These are phyloP conservation scores for Filobasidium wieringae DNA, from an alignment of 768 basidiomycete species.

Conservation along the genomic window DNA sequence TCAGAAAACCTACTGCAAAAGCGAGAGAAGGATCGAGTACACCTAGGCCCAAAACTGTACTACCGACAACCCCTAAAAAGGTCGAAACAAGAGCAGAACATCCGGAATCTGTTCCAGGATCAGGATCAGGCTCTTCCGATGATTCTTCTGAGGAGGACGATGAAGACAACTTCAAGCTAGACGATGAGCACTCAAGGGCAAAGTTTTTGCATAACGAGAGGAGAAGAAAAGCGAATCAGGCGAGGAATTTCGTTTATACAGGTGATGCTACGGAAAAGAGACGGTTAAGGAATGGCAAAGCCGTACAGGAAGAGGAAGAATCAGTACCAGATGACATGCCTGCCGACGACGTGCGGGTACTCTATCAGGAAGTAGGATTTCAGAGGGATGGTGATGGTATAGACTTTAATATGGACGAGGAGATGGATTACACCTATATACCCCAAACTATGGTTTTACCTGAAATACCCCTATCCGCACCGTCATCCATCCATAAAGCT, in stretches of 20 bases:
- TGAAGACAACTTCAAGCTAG: constrained; percentile 2
- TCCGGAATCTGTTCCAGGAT: no score
- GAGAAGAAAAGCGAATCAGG: constrained; percentile 25
- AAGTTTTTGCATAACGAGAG: constrained; percentile 33
- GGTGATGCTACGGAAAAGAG: constrained; percentile 33
- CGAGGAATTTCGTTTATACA: constrained; percentile 34
- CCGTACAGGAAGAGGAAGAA: constrained; percentile 10
- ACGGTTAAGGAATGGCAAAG: constrained; percentile 29
- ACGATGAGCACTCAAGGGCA: constrained; percentile 15
- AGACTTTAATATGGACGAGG: not conserved
- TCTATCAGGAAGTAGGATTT: not conserved
- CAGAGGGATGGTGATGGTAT: not conserved
- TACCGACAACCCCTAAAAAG: no score
- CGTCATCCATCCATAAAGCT: not conserved
- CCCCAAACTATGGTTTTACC: not conserved
- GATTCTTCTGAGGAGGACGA: not conserved
- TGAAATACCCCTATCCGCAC: no score
- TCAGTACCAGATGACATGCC: no score
- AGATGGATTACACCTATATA: constrained; percentile 4
- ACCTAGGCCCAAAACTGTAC: no score
- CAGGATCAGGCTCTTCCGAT: no score
- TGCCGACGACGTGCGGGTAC: constrained; percentile 1
- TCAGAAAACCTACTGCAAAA: no score
- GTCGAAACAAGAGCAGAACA: no score
- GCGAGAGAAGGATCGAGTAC: no score